Percentiles rank a stretch among this genome's conserved stretches.
Evolutionary conservation across 2,329 filamentous ascomycete species (phyloP).

Genomic region (Fusarium neocosmosporiellum): DNA sequence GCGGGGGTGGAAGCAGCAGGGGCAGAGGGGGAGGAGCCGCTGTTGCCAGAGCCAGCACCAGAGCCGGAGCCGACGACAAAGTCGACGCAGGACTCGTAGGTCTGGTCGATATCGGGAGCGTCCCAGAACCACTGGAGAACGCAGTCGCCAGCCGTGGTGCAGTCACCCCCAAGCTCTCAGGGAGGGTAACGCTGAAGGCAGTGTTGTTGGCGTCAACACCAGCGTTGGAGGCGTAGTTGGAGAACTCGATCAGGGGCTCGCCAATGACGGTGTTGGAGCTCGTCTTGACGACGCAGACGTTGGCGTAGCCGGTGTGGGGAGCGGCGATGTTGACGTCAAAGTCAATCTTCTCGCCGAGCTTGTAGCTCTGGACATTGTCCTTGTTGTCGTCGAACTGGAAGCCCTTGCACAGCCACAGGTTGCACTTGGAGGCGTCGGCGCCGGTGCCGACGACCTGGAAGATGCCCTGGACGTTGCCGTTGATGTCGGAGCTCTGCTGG

Average conservation of each 20-base stretch:
- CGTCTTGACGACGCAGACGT: constrained; percentile 69
- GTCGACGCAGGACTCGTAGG: constrained; percentile 72
- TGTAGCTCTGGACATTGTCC: constrained; percentile 55
- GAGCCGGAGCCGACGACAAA: constrained; percentile 51
- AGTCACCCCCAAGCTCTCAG: constrained; percentile 57
- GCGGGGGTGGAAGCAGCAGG: constrained; percentile 14
- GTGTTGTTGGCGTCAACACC: constrained; percentile 55
- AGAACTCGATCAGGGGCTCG: constrained; percentile 63
- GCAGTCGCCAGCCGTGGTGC: constrained; percentile 59
- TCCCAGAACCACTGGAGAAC: constrained; percentile 74
- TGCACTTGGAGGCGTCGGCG: constrained; percentile 46
- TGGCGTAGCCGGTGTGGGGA: constrained; percentile 59
- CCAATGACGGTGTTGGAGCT: constrained; percentile 64
- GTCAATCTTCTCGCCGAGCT: constrained; percentile 55
- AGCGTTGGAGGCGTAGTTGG: constrained; percentile 63
- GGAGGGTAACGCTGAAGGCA: constrained; percentile 66
- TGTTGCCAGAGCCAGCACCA: constrained; percentile 4
- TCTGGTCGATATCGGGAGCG: constrained; percentile 65
- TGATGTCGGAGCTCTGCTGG: constrained; percentile 49
- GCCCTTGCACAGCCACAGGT: constrained; percentile 60
- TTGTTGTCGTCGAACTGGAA: constrained; percentile 59
- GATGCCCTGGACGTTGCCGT: constrained; percentile 53
- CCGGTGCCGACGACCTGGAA: constrained; percentile 44
- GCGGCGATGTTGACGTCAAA: constrained; percentile 56
- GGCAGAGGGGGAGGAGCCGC: constrained; percentile 11